phyloP scores from a whole-genome alignment of 345 rosid species.

The Raphanus raphanistrum region DNA sequence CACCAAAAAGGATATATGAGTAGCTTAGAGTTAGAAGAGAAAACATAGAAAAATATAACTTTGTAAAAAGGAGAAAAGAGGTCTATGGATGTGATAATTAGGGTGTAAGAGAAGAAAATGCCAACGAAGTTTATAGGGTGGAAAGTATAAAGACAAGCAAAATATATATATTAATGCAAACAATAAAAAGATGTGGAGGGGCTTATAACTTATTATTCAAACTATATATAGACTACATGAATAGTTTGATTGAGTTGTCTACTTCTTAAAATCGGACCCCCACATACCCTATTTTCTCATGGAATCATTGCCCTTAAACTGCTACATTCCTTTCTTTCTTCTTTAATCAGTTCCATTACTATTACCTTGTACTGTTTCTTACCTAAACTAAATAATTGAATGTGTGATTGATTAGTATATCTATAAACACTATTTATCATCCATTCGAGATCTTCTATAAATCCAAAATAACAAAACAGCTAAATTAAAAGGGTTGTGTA shows the following conservation, averaged over 20 bases:
- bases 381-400: constrained; percentile 33
- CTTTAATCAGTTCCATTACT: not conserved
- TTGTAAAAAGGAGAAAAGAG: constrained; percentile 17
- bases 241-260: constrained; percentile 37
- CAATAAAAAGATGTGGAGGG: constrained; percentile 26
- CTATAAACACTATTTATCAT: constrained; percentile 20
- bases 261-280: constrained; percentile 38
- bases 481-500: not conserved
- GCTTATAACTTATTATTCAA: constrained; percentile 13
- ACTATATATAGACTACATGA: constrained; percentile 26
- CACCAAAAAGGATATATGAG: not conserved
- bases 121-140: constrained; percentile 39
- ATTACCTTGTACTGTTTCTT: constrained; percentile 21
- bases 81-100: constrained; percentile 36
- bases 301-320: constrained; percentile 28
- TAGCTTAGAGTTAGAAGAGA: constrained; percentile 2
- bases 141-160: constrained; percentile 28
- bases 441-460: constrained; percentile 5
- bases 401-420: constrained; percentile 29
- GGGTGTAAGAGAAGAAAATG: constrained; percentile 40
- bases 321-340: constrained; percentile 5
- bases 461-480: constrained; percentile 17
- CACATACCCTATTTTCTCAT: constrained; percentile 27
- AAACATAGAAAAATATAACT: constrained; percentile 16
- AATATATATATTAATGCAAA: not conserved